phyloP scores from a whole-genome alignment of 768 basidiomycete genomes.

The Trametes elegans region DNA sequence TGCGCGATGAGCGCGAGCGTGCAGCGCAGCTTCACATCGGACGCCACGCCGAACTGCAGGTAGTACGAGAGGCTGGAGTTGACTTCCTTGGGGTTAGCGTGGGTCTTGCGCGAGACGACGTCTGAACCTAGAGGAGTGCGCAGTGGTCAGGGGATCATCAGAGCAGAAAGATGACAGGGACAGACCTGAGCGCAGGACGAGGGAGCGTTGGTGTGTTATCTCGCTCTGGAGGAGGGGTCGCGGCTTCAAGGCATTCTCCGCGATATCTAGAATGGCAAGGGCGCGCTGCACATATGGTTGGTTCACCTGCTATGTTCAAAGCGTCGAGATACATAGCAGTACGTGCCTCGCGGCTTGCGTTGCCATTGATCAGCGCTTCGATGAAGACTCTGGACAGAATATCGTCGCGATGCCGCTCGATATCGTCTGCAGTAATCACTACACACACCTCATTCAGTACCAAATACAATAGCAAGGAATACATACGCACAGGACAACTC shows the following conservation, averaged over 20 bases:
- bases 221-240: slow-evolving; percentile 38
- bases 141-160: neutral
- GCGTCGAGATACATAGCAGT: no score
- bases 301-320: no score
- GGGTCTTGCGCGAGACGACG: slow-evolving; percentile 34
- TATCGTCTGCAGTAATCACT: slow-evolving; percentile 42
- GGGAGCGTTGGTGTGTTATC: slow-evolving; percentile 37
- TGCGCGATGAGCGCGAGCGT: slow-evolving; percentile 41
- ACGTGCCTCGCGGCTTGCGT: slow-evolving; percentile 36
- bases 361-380: slow-evolving; percentile 48
- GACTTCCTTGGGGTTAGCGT: slow-evolving; percentile 43
- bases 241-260: slow-evolving; percentile 38
- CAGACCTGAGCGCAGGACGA: slow-evolving; percentile 41
- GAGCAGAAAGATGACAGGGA: neutral
- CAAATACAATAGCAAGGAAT: neutral
- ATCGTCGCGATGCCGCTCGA: slow-evolving; percentile 39
- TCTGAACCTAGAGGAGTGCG: slow-evolving; percentile 32
- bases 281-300: slow-evolving; percentile 35
- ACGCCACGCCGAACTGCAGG: slow-evolving; percentile 44
- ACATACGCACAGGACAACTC: slow-evolving; percentile 37
- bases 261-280: slow-evolving; percentile 33
- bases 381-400: slow-evolving; percentile 41
- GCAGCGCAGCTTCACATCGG: slow-evolving; percentile 36
- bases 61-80: slow-evolving; percentile 49
- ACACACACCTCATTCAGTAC: neutral